Evolutionary conservation across 2,329 filamentous ascomycete genomes (phyloP), one percentile per base, ranked within the genome.

Genomic region (Diplocarpon mali): DNA sequence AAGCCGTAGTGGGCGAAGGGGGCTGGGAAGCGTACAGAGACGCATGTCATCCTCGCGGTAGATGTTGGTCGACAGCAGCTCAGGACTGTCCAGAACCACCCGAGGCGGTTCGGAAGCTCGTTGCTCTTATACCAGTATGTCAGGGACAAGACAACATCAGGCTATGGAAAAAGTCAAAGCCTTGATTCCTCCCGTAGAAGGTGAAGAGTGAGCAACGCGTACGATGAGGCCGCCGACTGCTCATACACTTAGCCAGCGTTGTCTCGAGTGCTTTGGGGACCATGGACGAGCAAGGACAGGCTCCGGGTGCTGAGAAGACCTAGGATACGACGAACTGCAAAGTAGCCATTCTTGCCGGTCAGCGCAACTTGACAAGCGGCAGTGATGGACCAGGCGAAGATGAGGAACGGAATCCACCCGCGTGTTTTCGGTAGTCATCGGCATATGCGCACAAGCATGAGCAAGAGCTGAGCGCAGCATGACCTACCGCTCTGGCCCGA

Each of bases 401-500:
- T 72, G 41, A 70, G 67, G 24, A 70, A 60, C 0, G 70, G 69
- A 45, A 72, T 71, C 69, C 67, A 70, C 24, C 64, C 41, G 13
- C 4, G 16, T 12, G 12, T 12, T 7, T 20, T 5, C 1, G 12
- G 7, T 42, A 10, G 36, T 17, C 13, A n/a, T 14, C 5, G 30
- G 9, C 16, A 5, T 30, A 11, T 34, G 8, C 7, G 2, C 4
- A 13, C 14, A 12, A 34, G 39, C 14, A 27, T 11, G n/a, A n/a
- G 15, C 15, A 40, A 24, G 24, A 20, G 37, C 7, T 17, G 20
- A 24, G 20, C 20, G 20, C 20, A 24, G 20, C 20, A 24, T 24
- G 14, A 12, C 44, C 13, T 32, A 45, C 44, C 38, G 62, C 50
- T 72, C 69, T 1, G 69, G 67, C 0, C 69, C 69, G n/a, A 72